phyloP scores from a whole-genome alignment of 106 monocot genomes.

The Dactylorhiza incarnata region DNA sequence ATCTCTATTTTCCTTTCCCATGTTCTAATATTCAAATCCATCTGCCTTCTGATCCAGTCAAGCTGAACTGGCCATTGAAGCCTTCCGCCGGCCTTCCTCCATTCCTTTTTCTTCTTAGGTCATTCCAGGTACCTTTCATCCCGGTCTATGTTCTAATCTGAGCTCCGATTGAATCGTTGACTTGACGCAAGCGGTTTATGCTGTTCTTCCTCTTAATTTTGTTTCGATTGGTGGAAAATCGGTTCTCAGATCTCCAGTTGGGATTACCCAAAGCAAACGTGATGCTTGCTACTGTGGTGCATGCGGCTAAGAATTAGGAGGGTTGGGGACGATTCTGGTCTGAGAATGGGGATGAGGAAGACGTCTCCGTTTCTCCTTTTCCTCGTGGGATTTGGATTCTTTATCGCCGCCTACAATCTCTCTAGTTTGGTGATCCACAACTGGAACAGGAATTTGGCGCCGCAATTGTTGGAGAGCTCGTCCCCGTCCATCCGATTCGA shows the following conservation, averaged over 20 bases:
- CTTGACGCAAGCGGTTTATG: background rate
- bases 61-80: background rate
- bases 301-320: background rate
- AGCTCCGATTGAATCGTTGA: no score
- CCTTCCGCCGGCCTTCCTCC: no score
- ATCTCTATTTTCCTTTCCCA: background rate
- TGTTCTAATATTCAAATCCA: background rate
- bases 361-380: conserved; percentile 15
- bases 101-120: no score
- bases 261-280: background rate
- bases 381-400: conserved; percentile 21
- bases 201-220: background rate
- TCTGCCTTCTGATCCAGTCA: background rate
- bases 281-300: background rate
- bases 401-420: conserved; percentile 29
- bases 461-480: background rate
- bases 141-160: no score
- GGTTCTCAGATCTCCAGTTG: background rate
- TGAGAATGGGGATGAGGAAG: conserved; percentile 3
- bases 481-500: background rate
- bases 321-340: background rate
- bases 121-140: no score
- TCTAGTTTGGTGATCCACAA: conserved; percentile 20
- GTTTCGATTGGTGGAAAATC: background rate
- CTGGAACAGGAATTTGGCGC: conserved; percentile 1